Evolutionary conservation across 2,329 filamentous ascomycete species (phyloP).

Genomic region (Aspergillus felis): DNA sequence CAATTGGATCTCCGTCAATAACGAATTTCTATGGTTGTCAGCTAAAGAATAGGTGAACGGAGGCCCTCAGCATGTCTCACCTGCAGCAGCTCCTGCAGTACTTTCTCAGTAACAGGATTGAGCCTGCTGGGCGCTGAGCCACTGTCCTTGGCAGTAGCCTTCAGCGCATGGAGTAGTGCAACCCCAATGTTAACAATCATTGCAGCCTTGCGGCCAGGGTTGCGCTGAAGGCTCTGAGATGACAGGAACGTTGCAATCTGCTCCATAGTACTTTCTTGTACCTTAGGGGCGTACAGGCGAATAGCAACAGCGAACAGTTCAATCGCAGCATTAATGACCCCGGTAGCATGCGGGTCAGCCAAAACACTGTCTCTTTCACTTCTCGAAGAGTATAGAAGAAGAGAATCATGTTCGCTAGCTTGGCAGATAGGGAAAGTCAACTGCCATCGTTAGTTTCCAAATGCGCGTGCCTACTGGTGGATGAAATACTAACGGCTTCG

Average conservation of each 20-base stretch:
- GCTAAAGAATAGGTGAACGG: not conserved
- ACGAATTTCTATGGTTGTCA: slow-evolving; percentile 60
- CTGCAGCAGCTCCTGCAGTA: slow-evolving; percentile 66
- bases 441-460: slow-evolving; percentile 24
- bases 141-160: slow-evolving; percentile 80
- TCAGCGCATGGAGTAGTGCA: slow-evolving; percentile 73
- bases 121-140: slow-evolving; percentile 68
- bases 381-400: slow-evolving; percentile 64
- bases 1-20: slow-evolving; percentile 76
- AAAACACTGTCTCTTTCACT: slow-evolving; percentile 43
- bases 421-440: slow-evolving; percentile 65
- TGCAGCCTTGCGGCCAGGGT: slow-evolving; percentile 82
- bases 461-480: too few species aligned
- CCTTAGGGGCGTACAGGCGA: slow-evolving; percentile 80
- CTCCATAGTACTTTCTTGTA: slow-evolving; percentile 93
- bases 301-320: slow-evolving; percentile 89
- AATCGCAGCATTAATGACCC: slow-evolving; percentile 92
- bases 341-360: slow-evolving; percentile 80
- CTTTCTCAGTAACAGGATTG: slow-evolving; percentile 71
- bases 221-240: slow-evolving; percentile 72
- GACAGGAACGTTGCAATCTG: slow-evolving; percentile 89
- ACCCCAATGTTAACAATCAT: slow-evolving; percentile 87
- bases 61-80: slow-evolving; percentile 50
- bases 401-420: slow-evolving; percentile 84
- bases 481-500: slow-evolving; percentile 34